Base-by-base conservation (phyloP, 2,329 filamentous ascomycete species). In the Didymellaceae sp. region DNA sequence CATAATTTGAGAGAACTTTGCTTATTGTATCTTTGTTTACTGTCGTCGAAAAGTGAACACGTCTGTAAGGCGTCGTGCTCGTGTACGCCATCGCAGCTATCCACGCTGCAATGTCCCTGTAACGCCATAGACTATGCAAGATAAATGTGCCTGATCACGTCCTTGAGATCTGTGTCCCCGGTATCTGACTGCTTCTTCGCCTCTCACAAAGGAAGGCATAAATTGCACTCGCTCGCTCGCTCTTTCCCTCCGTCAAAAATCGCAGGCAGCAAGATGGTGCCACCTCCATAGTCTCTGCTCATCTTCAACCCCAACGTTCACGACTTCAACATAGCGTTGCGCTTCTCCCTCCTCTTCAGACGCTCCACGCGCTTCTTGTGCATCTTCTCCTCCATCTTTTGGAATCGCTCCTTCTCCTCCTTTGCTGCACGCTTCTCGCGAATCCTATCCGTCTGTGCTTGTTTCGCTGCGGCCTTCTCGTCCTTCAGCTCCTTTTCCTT, bases 321-420 rank as follows among this genome's bases (percentile, higher is more conserved):
- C 25, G 78, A 80, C 62, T 80, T 80, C 53, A 81, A 65, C 72
- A 91, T 77, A 79, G 93, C 94, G 76, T 93, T 99, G 71, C 94
- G 86, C 86, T 97, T 97, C 81, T 99, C 94, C 75, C 91, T 89
- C 70, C 92, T 85, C 86, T 91, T 96, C 75, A 96, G 76, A 64
- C 94, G 85, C 77, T 99, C 94, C 10, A 97, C 88, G 55, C 92
- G 83, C 82, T 96, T 97, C 76, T 85, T 86, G 78, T 97, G 93
- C 94, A 99, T 97, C 80, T 94, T 97, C 78, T 91, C 90, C 16
- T 91, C 93, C 85, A 99, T 85, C 80, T 92, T 90, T 74, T 91
- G 90, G 71, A 93, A 97, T 62, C 93, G 82, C 68, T 92, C 91
- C 75, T 89, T 91, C 80, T 97, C 94, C 66, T 91, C 92, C 82